phyloP scores from a whole-genome alignment of 441 rosid species.

The Brassica balearica region DNA sequence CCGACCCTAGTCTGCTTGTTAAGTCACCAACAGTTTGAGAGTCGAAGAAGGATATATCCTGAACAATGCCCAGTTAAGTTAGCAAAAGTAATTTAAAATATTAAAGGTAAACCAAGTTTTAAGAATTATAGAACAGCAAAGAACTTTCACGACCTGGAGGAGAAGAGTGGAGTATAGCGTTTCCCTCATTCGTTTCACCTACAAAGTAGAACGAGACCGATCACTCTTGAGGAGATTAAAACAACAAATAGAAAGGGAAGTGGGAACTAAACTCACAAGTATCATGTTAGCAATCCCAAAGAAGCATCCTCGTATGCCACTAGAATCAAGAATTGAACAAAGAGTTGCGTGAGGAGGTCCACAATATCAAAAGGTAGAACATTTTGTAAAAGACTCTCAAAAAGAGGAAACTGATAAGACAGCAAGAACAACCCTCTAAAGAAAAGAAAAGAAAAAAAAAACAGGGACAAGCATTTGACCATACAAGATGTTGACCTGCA shows the following conservation, averaged over 20 bases:
- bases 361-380: conserved; percentile 21
- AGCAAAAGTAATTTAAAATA: conserved; percentile 17
- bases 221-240: conserved; percentile 22
- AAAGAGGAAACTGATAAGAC: conserved; percentile 2
- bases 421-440: neutral
- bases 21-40: conserved; percentile 95
- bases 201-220: conserved; percentile 31
- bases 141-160: conserved; percentile 65
- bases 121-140: conserved; percentile 15
- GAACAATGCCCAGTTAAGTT: conserved; percentile 33
- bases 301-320: conserved; percentile 91
- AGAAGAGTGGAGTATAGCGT: conserved; percentile 88
- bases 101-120: conserved; percentile 25
- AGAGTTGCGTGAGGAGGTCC: conserved; percentile 46
- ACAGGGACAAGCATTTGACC: conserved; percentile 59
- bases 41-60: conserved; percentile 96
- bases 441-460: conserved; percentile 31
- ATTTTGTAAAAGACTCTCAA: conserved; percentile 14
- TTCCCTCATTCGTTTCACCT: conserved; percentile 98
- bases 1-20: conserved; percentile 98
- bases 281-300: conserved; percentile 97
- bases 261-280: conserved; percentile 68
- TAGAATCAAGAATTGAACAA: conserved; percentile 51
- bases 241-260: neutral
- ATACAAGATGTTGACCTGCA: conserved; percentile 94